A percentile compares a stretch with the other conserved stretches of the same genome.
Conservation (phyloP, 2,329 filamentous ascomycete species). For the Penicillium oxalicum region DNA sequence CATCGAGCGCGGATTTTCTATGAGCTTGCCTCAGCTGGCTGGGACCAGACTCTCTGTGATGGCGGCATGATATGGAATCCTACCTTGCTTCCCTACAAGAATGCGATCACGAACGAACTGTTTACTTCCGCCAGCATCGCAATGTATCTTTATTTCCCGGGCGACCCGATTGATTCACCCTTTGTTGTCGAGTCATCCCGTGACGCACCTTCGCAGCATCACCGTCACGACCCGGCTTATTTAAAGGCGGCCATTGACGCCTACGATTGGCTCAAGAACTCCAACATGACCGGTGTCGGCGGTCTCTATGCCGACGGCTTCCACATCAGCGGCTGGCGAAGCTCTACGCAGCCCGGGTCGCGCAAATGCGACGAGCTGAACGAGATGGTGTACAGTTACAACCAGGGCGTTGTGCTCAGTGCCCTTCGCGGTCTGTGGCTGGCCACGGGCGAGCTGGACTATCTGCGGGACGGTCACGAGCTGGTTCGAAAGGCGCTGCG, state of each 20-base stretch:
- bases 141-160: conserved; percentile 88
- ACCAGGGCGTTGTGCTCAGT: conserved; percentile 84
- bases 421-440: conserved; percentile 76
- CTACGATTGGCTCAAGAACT: conserved; percentile 72
- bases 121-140: conserved; percentile 76
- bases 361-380: conserved; percentile 73
- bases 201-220: conserved; percentile 24
- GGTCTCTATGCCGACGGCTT: conserved; percentile 84
- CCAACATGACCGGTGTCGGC: conserved; percentile 71
- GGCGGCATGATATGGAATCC: conserved; percentile 94
- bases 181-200: conserved; percentile 43
- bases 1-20: conserved; percentile 82
- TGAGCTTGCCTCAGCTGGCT: conserved; percentile 70
- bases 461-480: conserved; percentile 72
- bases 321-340: conserved; percentile 64
- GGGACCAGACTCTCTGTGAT: conserved; percentile 72
- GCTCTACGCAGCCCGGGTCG: conserved; percentile 56
- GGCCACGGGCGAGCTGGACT: conserved; percentile 64
- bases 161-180: conserved; percentile 67
- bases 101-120: conserved; percentile 90
- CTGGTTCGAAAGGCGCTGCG: conserved; percentile 67
- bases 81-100: conserved; percentile 76
- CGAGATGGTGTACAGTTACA: conserved; percentile 91
- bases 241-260: conserved; percentile 67
- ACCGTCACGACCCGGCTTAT: conserved; percentile 56